phyloP scores from a whole-genome alignment of 805 yeast genomes.

The Isabelozyma heimii region DNA sequence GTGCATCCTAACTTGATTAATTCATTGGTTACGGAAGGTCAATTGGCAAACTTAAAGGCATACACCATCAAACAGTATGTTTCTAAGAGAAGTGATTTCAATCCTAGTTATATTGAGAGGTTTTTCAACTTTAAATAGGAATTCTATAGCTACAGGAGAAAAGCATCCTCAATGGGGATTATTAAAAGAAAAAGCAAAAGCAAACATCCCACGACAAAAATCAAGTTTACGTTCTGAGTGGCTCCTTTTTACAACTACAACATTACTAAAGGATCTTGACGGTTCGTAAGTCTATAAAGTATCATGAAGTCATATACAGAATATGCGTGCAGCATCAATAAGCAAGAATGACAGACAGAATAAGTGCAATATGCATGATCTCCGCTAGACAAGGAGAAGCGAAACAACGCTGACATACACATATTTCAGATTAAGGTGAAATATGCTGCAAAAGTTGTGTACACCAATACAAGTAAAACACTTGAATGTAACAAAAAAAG shows the following conservation, averaged over 20 bases:
- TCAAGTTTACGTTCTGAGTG: too few species aligned
- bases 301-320: background rate
- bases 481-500: slow-evolving; percentile 2
- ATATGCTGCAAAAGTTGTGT: slow-evolving; percentile 6
- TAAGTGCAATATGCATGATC: background rate
- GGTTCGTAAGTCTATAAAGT: background rate
- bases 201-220: too few species aligned
- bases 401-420: too few species aligned
- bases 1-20: slow-evolving; percentile 78
- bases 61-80: slow-evolving; percentile 63
- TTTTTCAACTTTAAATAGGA: slow-evolving; percentile 36
- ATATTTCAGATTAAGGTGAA: background rate
- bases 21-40: slow-evolving; percentile 80
- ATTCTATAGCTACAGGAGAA: background rate
- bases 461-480: slow-evolving; percentile 1
- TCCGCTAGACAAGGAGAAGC: background rate
- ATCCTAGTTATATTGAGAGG: slow-evolving; percentile 48
- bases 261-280: too few species aligned
- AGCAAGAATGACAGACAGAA: background rate
- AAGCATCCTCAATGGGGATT: too few species aligned
- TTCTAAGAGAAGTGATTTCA: slow-evolving; percentile 67
- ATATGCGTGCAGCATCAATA: background rate
- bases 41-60: slow-evolving; percentile 62
- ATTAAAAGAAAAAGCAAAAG: too few species aligned
- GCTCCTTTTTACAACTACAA: too few species aligned